Base-by-base conservation (phyloP, 225 moss, liverwort and hornwort genomes). In the Antitrichia curtipendula region DNA sequence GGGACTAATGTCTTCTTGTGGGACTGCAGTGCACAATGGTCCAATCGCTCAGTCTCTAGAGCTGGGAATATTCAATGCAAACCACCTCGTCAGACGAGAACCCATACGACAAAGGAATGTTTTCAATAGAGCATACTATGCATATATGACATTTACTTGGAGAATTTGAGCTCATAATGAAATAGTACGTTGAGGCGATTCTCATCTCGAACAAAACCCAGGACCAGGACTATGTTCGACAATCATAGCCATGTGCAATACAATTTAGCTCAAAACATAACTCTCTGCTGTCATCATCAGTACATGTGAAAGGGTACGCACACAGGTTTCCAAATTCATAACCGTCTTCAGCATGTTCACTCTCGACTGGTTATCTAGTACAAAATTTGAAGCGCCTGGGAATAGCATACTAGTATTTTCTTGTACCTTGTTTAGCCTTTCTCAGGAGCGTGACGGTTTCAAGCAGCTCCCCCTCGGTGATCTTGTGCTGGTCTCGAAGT, bases 391-490 rank as follows among this genome's bases (percentile, higher is more conserved):
- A 64, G 57, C 34, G 52, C 16, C 7, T 8, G 4, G 63, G 34
- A 84, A 64, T 31, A 78, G 59, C 43, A 54, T 76, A 45, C 20
- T 80, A 27, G 5, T 54, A 79, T 60, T 53, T 57, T 70, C 65
- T 81, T 23, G 43, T 82, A 97, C 97, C 97, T 88, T 93, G 93
- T 89, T 96, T 96, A 75, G 93, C 91, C 80, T 96, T 96, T 82
- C 92, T 92, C 52, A 96, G 85, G 52, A 91, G 87, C 29, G 90
- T 93, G 53, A 95, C 88, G 28, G 94, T 97, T 83, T 97, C 95
- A 65, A 97, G 73, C 75, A 96, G 92, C 91, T 97, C 95, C 83
- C 87, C 93, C 87, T 95, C 92, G 45, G 90, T 93, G 75, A 88
- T 90, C 71, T 85, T 90, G 56, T 95, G 91, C 84, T 92, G 93